Evolutionary conservation across 768 basidiomycete genomes (phyloP), one percentile per base, ranked within the genome.

Genomic region (Boletus rex-veris): DNA sequence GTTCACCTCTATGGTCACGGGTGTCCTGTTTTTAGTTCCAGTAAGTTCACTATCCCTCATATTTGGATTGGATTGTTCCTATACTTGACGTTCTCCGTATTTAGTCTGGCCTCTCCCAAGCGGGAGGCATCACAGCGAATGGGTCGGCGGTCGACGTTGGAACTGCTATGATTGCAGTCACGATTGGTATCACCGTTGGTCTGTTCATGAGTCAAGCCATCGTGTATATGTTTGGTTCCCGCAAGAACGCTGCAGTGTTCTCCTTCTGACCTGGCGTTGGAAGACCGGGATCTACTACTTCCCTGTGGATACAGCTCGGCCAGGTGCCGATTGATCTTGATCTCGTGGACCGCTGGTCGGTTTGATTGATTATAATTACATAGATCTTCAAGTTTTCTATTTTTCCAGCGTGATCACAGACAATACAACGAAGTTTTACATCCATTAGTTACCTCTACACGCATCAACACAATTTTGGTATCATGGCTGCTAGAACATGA

Each of bases 1-100:
- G 18, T 93, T 93, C 71, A 91, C 90, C 10, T 85, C 85, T 3
- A 94, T 94, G 92, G 89, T 92, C 38, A 88, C 91, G 24, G 91
- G 90, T 37, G 90, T 94, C 6, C 69, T 92, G 58, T 91, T 94
- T 71, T 74, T 93, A 55, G 90, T 94, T 24, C 92, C 92, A 12
- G 90, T 92, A 66, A 68, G 86, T 78, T 18, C 46, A 59, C 35
- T 42, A 9, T 52, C 12, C 19, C 16, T 58, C 7, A 11, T n/a
- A 18, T 16, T 39, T 50, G 18, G 39, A 39, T 21, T 18, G 11
- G 14, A 47, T 39, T 35, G 46, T 50, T 43, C 44, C 48, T 40
- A 44, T 9, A 53, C 28, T 49, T 15, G 15, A 51, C 16, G 24
- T 44, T 58, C 9, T 37, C 21, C 43, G 7, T 31, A 44, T 40